These are phyloP conservation scores for Micromonas commoda DNA, from an alignment of 139 green algal genomes.

Conservation along the genomic window DNA sequence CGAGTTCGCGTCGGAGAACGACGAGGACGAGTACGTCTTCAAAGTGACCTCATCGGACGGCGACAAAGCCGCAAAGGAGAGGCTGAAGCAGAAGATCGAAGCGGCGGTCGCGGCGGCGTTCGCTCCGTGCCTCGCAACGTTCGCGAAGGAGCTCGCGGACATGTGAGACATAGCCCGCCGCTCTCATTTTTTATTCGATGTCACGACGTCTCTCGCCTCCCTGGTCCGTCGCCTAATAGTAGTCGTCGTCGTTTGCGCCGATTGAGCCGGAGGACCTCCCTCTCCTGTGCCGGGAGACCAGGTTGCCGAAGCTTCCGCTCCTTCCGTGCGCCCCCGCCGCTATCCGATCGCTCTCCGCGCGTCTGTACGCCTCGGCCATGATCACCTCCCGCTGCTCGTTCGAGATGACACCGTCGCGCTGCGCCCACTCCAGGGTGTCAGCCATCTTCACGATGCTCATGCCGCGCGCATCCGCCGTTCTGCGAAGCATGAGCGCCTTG, in stretches of 20 bases:
- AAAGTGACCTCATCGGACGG: constrained; percentile 35
- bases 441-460: constrained; percentile 11
- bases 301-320: background rate
- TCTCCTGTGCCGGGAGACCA: background rate
- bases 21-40: constrained; percentile 60
- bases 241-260: background rate
- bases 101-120: constrained; percentile 5
- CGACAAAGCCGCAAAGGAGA: constrained; percentile 37
- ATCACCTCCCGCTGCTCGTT: constrained; percentile 12
- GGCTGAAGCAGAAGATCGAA: constrained; percentile 32
- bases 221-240: background rate
- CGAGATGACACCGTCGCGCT: background rate
- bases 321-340: background rate
- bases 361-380: constrained; percentile 17
- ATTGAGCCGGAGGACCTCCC: background rate
- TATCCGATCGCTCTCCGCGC: background rate
- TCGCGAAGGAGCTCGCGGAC: background rate
- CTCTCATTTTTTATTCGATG: background rate
- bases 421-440: constrained; percentile 16
- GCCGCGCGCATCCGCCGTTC: constrained; percentile 6
- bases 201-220: no score
- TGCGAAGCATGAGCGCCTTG: constrained; percentile 20
- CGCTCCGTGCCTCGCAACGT: background rate
- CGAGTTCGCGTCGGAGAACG: constrained; percentile 56
- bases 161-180: background rate